Conservation (phyloP, 768 basidiomycete genomes). For the Xerocomellus chrysenteron region DNA sequence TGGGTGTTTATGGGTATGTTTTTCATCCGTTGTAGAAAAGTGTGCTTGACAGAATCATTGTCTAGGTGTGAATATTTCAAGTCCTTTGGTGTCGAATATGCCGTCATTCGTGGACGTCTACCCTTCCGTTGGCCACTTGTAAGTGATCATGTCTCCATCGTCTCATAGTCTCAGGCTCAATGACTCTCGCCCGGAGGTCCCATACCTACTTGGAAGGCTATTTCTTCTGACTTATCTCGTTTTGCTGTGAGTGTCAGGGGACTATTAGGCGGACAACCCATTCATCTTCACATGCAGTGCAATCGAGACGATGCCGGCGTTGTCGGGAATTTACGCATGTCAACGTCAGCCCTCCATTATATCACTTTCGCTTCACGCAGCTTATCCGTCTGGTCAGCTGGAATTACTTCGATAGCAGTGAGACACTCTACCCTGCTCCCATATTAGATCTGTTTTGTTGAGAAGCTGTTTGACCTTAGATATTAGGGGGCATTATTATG, state of each 20-base stretch:
- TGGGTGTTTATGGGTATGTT: conserved; percentile 22
- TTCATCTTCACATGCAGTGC: conserved; percentile 3
- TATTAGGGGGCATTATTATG: conserved; percentile 5
- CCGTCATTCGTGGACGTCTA: conserved; percentile 18
- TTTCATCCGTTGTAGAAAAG: neutral
- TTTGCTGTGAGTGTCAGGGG: conserved; percentile 8
- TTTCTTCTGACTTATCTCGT: conserved; percentile 12
- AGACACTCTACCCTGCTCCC: neutral
- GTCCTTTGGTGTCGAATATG: conserved; percentile 18
- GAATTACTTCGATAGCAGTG: conserved; percentile 2
- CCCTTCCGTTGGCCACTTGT: conserved; percentile 29
- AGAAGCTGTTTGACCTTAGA: neutral
- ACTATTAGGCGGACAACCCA: no score
- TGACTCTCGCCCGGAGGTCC: conserved; percentile 11
- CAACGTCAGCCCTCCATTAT: conserved; percentile 16
- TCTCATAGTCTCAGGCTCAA: neutral
- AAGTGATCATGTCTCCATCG: neutral
- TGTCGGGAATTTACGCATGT: conserved; percentile 1
- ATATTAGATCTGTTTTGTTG: neutral
- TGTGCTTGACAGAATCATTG: neutral
- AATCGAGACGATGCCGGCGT: neutral
- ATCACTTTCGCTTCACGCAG: neutral
- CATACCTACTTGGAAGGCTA: conserved; percentile 26
- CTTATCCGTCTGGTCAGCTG: conserved; percentile 6
- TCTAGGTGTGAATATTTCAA: conserved; percentile 27